Evolutionary conservation across 1,284 basidiomycete genomes (phyloP), one percentile per base, ranked within the genome.

Genomic region (Ustilago sp.): DNA sequence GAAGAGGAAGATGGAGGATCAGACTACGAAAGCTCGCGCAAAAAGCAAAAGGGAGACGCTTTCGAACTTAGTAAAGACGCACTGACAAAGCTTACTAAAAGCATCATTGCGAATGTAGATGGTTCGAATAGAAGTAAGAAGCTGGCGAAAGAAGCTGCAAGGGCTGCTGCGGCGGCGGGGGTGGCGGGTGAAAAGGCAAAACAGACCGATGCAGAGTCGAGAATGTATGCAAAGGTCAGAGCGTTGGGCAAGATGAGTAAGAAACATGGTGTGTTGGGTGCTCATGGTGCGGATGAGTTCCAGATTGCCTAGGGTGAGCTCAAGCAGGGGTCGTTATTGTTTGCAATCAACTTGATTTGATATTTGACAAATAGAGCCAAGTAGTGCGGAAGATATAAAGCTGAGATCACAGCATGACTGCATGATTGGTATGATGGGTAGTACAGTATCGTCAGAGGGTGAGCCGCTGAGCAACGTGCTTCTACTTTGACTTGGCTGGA

Each of bases 161-260:
- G 62, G 19, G 68, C 71, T 0, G 73, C 56, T 2, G 64, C 52
- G 0, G 61, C 63, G 1, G 68, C 63, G 3, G 63, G 51, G 0
- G 54, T 60, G 3, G 51, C 50, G 13, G 65, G 45, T 8, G 63
- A 63, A 4, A 71, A 59, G 59, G 63, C 59, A 4, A 68, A 68
- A n/a, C 74, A 79, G 56, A 87, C 87, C 17, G 91, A 91, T 71
- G 90, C 92, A 6, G 94, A 95, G 87, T 89, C 89, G 81, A 90
- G 94, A 55, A 98, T 98, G 95, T 91, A 93, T 82, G 91, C 91
- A 59, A 91, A 93, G 43, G 94, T 97, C 39, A 90, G 95, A 55
- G 90, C 90, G 36, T 92, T 94, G 86, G 95, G 95, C n/a, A 89
- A 92, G 62, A 87, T 92, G 70, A 89, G 90, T 66, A 95, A 93